Base-by-base conservation (phyloP, 345 rosid species). In the Combretum micranthum region DNA sequence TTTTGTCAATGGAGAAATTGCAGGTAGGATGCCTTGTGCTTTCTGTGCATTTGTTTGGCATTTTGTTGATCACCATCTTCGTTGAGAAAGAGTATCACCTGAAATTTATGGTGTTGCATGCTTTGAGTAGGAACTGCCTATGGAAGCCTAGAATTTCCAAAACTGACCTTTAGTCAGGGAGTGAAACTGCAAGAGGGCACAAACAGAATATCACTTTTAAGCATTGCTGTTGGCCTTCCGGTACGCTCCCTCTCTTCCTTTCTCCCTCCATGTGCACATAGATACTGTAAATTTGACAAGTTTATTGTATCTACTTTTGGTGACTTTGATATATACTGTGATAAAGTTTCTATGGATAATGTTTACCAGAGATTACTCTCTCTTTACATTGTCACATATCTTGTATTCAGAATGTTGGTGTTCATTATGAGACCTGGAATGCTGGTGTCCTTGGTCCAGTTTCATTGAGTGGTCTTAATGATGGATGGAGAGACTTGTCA, bases 71-170 rank as follows among this genome's bases (percentile, higher is more conserved):
- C 53, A 13, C 55, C 54, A 5, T 32, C 42, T 54, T 37, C 13
- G 44, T 32, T 32, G 39, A 4, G 39, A 32, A 32, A 32, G 39
- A 7, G 1, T 32, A 32, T 32, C 39, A 32, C 39, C 39, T 32
- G 39, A 32, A 83, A 72, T 88, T 78, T 60, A 94, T 83, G 81
- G 82, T 82, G 61, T 88, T 93, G 96, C 83, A 88, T 67, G 75
- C 93, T 61, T 64, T 55, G 47, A 42, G 44, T 39, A 57, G 55
- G 47, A 20, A 37, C 67, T 4, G 63, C 58, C 53, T 52, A 47
- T 17, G 58, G 62, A 10, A 56, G 62, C 15, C 47, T 37, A 14
- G 66, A 50, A 14, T 54, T 47, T 50, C 66, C 63, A 16, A 56
- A 50, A 49, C 18, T 68, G 52, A 63, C 55, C 47, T 51, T 60